Evolutionary conservation across 306 rosid species (phyloP).

Genomic region (Medicago ruthenica): DNA sequence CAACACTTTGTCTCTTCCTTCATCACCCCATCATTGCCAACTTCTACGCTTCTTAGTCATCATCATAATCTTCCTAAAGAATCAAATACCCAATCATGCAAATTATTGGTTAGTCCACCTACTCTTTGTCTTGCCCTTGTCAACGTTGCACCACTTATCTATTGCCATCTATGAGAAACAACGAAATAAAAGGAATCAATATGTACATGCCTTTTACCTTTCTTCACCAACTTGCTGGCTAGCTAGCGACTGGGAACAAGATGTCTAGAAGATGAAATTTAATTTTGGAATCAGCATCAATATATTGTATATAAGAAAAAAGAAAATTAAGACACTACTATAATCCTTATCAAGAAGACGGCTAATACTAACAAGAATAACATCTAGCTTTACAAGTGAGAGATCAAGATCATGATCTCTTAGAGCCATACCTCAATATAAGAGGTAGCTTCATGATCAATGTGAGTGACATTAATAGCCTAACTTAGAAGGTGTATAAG

Average conservation of each 20-base stretch:
- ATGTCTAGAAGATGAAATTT: constrained; percentile 17
- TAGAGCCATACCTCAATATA: too few relatives aligned
- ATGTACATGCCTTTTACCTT: constrained; percentile 23
- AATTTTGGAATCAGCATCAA: constrained; percentile 47
- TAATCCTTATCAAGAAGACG: too few relatives aligned
- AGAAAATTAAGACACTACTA: too few relatives aligned
- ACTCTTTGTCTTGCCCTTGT: constrained; percentile 4
- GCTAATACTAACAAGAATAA: too few relatives aligned
- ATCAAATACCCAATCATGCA: constrained; percentile 69
- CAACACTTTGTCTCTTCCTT: constrained; percentile 45
- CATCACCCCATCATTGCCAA: constrained; percentile 54
- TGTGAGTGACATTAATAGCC: too few relatives aligned
- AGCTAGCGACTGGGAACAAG: constrained; percentile 24
- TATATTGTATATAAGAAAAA: neutral
- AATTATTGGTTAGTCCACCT: constrained; percentile 64
- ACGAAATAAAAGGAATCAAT: constrained; percentile 31
- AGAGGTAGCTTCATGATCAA: too few relatives aligned
- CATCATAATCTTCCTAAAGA: constrained; percentile 51
- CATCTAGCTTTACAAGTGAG: too few relatives aligned
- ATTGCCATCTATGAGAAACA: neutral
- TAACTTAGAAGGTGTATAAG: too few relatives aligned
- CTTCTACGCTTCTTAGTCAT: constrained; percentile 47
- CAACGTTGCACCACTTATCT: constrained; percentile 36
- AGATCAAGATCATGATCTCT: too few relatives aligned
- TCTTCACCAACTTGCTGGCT: constrained; percentile 40